Conservation (phyloP, 768 basidiomycete genomes). For the Macrolepiota dolichaula region DNA sequence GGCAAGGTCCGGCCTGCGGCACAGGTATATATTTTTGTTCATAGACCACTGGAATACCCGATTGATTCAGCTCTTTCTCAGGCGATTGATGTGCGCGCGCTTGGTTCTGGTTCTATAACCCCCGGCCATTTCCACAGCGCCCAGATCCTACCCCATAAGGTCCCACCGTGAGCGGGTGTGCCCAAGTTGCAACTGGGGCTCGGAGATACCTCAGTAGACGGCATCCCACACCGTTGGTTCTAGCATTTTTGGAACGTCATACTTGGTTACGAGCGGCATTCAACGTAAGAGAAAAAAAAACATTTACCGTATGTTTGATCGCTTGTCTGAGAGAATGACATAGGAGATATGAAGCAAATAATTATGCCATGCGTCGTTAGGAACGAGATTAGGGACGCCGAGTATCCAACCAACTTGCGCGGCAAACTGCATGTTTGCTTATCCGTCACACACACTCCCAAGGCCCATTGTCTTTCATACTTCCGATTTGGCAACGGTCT, state of each 20-base stretch:
- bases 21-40: neutral
- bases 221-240: neutral
- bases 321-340: neutral
- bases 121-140: neutral
- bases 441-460: neutral
- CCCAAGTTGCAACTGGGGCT: neutral
- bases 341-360: no score
- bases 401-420: neutral
- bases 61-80: neutral
- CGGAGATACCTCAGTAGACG: neutral
- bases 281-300: neutral
- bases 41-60: neutral
- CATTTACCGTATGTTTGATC: neutral
- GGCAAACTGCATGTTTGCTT: neutral
- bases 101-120: neutral
- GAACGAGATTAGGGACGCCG: neutral
- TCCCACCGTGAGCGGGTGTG: neutral
- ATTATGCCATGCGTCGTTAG: no score
- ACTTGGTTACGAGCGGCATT: neutral
- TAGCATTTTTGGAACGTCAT: neutral
- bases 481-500: conserved; percentile 3
- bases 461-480: conserved; percentile 2
- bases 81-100: neutral
- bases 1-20: neutral
- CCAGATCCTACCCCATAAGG: neutral